These are phyloP conservation scores for Adansonia grandidieri DNA, from an alignment of 441 rosid species.

Conservation along the genomic window DNA sequence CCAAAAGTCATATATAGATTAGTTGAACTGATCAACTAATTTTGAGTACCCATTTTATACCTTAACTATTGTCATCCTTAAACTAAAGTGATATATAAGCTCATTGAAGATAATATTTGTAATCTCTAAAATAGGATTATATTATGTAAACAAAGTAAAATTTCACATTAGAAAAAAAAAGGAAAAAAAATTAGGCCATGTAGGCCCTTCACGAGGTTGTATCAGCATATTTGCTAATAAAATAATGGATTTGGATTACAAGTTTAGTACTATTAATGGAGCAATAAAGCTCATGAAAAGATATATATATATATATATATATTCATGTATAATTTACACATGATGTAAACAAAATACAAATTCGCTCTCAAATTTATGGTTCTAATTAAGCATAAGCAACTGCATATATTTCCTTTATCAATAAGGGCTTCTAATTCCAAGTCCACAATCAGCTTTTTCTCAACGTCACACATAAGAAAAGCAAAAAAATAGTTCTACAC, in stretches of 20 bases:
- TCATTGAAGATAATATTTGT: background rate
- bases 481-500: background rate
- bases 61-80: too few relatives aligned
- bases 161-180: background rate
- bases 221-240: background rate
- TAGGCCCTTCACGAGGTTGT: too few relatives aligned
- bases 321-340: background rate
- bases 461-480: background rate
- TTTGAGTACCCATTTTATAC: too few relatives aligned
- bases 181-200: too few relatives aligned
- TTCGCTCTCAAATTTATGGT: constrained; percentile 10
- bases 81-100: background rate
- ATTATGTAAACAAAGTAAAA: too few relatives aligned
- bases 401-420: constrained; percentile 8
- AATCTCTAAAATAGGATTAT: background rate
- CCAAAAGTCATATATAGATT: too few relatives aligned
- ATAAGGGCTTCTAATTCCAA: background rate
- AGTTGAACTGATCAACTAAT: too few relatives aligned
- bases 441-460: background rate
- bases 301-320: too few relatives aligned
- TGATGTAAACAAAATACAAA: background rate
- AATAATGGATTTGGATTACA: constrained; percentile 6
- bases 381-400: background rate
- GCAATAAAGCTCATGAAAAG: background rate
- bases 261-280: background rate